A percentile compares a stretch with the other conserved stretches of the same genome.
These are phyloP conservation scores for Zelonia costaricensis DNA, from an alignment of 208 protist genomes.

Conservation along the genomic window DNA sequence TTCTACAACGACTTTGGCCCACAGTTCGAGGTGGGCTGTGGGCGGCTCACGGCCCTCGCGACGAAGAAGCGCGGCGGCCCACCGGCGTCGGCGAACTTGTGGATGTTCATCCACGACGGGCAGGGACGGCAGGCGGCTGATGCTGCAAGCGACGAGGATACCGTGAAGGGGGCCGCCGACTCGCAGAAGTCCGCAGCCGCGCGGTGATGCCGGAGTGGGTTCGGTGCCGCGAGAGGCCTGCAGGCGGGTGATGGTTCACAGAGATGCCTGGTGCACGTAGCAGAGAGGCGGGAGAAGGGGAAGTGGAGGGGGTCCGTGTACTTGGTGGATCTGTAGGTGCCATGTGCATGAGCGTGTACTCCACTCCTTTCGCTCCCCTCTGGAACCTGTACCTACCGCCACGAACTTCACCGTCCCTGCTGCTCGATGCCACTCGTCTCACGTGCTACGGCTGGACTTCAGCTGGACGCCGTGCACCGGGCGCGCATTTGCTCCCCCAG, in stretches of 20 bases:
- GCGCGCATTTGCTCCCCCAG: too few relatives aligned
- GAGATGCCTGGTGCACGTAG: too few relatives aligned
- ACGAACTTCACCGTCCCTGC: too few relatives aligned
- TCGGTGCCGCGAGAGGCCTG: background rate
- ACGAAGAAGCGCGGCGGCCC: constrained; percentile 49
- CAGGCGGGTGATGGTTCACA: background rate
- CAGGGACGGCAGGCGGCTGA: constrained; percentile 26
- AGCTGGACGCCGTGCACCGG: too few relatives aligned
- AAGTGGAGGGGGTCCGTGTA: too few relatives aligned
- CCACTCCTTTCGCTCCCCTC: too few relatives aligned
- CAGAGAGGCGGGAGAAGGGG: too few relatives aligned
- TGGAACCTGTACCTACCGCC: too few relatives aligned
- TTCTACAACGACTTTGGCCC: constrained; percentile 87
- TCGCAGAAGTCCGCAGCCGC: background rate
- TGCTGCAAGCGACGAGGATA: constrained; percentile 2
- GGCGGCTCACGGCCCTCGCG: constrained; percentile 37
- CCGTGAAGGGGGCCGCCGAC: background rate
- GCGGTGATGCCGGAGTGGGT: background rate
- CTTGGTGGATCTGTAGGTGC: too few relatives aligned
- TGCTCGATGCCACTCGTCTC: too few relatives aligned
- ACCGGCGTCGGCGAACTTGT: constrained; percentile 59
- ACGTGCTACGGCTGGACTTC: too few relatives aligned
- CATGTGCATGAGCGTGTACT: too few relatives aligned
- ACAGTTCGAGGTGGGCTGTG: constrained; percentile 81
- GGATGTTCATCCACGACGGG: constrained; percentile 80